Evolutionary conservation across 2,329 filamentous ascomycete genomes (phyloP), one percentile per base, ranked within the genome.

Genomic region (Magnaporthiopsis incrustans): DNA sequence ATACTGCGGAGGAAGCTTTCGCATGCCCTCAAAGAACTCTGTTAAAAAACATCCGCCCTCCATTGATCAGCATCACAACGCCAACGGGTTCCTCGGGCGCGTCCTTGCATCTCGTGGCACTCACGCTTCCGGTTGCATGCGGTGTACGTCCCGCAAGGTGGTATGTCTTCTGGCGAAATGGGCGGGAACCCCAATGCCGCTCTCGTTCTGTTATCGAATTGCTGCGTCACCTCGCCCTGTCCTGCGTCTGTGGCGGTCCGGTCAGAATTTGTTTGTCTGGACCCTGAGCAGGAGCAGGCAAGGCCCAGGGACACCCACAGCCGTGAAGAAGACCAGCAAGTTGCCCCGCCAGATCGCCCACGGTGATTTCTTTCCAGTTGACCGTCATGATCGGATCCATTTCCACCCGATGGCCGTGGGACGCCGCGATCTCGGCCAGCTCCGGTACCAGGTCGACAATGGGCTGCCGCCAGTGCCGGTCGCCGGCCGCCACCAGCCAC

Each of bases 391-490:
- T 66, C 26, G 70, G 69, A 38, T 71, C 69, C 25, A 67, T 65
- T 22, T 68, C 57, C 25, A 57, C 35, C 7, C 35, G 59, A 3
- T 56, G 50, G 7, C 35, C 26, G 25, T 65, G 56, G 27, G 30
- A 30, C 61, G 56, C 8, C 14, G 63, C 50, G 30, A 65, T 62
- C 59, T 64, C 70, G 58, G 67, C 68, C 62, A 80, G 73, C 67
- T 80, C 78, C 0, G 78, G 77, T 15, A 80, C 68, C 63, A 76
- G 78, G 30, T 74, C 73, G 0, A 77, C 78, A 63, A 80, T 74
- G 8, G 77, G 75, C 4, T 75, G 71, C 56, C 76, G 73, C 69
- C 76, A 80, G 38, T 72, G 68, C 22, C 67, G 65, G 63, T 78
- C 75, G 1, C 79, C 77, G n/a, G 72, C 71, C 64, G 78, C 73